Evolutionary conservation across 2,329 filamentous ascomycete species (phyloP).

Genomic region (Fusarium papillatum): DNA sequence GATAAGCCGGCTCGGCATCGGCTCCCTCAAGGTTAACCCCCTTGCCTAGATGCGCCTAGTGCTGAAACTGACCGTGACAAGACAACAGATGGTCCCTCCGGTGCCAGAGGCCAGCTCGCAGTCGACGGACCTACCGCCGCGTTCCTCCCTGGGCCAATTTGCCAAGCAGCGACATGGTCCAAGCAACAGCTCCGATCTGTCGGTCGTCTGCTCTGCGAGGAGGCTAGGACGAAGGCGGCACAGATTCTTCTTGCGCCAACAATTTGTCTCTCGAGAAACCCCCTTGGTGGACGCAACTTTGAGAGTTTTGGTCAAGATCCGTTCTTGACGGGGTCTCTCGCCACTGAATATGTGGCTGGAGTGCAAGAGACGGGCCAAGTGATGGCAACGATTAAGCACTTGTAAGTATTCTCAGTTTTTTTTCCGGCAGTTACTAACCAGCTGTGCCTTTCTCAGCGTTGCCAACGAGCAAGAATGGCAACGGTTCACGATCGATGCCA

Average conservation of each 20-base stretch:
- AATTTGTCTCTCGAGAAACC: background rate
- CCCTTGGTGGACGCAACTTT: background rate
- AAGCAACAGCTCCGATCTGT: background rate
- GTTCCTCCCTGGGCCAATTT: conserved; percentile 23
- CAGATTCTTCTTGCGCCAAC: background rate
- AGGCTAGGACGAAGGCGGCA: background rate
- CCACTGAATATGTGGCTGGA: background rate
- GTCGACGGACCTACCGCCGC: conserved; percentile 24
- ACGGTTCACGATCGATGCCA: background rate
- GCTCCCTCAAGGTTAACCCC: conserved; percentile 17
- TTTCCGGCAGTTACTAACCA: background rate
- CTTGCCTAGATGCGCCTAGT: background rate
- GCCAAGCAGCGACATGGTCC: conserved; percentile 29
- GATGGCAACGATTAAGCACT: background rate
- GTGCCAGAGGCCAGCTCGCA: background rate
- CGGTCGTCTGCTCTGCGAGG: background rate
- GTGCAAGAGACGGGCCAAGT: background rate
- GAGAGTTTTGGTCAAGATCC: background rate
- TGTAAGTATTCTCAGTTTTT: background rate
- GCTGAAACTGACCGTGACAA: background rate
- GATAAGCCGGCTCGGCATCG: conserved; percentile 17
- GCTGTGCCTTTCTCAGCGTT: background rate
- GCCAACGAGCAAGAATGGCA: background rate
- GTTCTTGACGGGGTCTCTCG: background rate
- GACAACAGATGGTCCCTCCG: background rate